These are phyloP conservation scores for Phytophthora pisi DNA, from an alignment of 352 stramenopile genomes.

Conservation along the genomic window DNA sequence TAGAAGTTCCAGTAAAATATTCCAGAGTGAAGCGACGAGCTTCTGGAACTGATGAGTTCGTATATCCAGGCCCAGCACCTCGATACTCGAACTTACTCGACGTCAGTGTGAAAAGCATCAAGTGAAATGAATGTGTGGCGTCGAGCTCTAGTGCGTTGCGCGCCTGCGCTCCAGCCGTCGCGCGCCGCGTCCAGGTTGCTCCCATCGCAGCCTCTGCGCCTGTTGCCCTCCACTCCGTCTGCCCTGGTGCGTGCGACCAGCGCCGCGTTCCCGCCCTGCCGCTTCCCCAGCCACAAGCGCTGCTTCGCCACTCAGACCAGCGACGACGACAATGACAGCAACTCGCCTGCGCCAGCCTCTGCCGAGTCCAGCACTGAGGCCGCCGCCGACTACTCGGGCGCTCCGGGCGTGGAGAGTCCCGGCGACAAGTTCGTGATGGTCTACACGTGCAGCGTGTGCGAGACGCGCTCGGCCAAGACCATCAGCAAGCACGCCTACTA, in stretches of 20 bases:
- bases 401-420: constrained; percentile 75
- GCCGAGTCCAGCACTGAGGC: constrained; percentile 1
- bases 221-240: neutral
- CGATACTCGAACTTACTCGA: too few relatives aligned
- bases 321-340: constrained; percentile 9
- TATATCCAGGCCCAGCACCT: too few relatives aligned
- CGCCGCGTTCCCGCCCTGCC: neutral
- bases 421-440: constrained; percentile 97
- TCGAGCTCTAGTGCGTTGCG: constrained; percentile 31
- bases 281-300: constrained; percentile 10
- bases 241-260: neutral
- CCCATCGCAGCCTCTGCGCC: neutral
- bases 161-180: constrained; percentile 14
- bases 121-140: constrained; percentile 28
- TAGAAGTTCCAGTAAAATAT: neutral
- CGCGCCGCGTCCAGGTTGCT: constrained; percentile 4
- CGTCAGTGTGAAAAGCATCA: neutral
- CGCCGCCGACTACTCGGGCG: constrained; percentile 29
- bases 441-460: constrained; percentile 97
- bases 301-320: constrained; percentile 27
- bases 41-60: too few relatives aligned
- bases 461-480: constrained; percentile 97
- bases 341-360: constrained; percentile 3
- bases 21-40: too few relatives aligned
- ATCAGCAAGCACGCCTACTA: constrained; percentile 98